Conservation (phyloP, 2,329 filamentous ascomycete genomes). For the Escovopsis sp. region DNA sequence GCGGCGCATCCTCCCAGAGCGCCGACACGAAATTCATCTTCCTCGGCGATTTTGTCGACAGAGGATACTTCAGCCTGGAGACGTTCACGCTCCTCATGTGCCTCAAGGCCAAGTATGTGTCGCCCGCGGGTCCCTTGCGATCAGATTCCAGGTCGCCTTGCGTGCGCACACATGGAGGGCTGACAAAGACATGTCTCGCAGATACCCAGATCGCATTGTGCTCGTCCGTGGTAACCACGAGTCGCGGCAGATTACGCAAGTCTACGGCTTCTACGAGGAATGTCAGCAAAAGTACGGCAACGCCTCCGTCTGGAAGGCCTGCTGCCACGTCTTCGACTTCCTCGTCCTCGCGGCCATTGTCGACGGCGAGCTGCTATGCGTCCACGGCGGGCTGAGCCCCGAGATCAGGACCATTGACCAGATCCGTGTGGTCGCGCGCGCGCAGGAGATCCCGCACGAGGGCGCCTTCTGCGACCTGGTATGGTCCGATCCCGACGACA, state of each 20-base stretch:
- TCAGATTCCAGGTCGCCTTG: too few species aligned
- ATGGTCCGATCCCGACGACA: slow-evolving; percentile 95
- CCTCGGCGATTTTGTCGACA: slow-evolving; percentile 86
- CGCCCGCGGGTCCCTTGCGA: too few species aligned
- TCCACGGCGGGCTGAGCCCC: slow-evolving; percentile 80
- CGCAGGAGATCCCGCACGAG: slow-evolving; percentile 95
- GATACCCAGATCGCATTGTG: slow-evolving; percentile 90
- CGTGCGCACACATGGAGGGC: background rate
- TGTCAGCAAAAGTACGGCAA: slow-evolving; percentile 98
- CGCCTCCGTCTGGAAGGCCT: slow-evolving; percentile 99
- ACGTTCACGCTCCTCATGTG: slow-evolving; percentile 96
- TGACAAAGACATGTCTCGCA: slow-evolving; percentile 20
- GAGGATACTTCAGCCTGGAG: slow-evolving; percentile 93
- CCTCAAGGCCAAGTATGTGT: slow-evolving; percentile 55
- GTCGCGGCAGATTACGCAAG: slow-evolving; percentile 92
- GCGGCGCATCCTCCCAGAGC: slow-evolving; percentile 27
- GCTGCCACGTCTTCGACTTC: slow-evolving; percentile 98
- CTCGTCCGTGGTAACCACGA: slow-evolving; percentile 97
- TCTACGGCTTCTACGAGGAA: slow-evolving; percentile 98
- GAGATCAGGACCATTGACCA: slow-evolving; percentile 97
- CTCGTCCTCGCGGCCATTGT: slow-evolving; percentile 93
- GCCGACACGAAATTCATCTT: slow-evolving; percentile 45
- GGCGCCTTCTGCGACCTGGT: slow-evolving; percentile 96
- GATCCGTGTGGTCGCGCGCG: slow-evolving; percentile 95
- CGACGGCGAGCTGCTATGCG: slow-evolving; percentile 95